Conservation (phyloP, 805 yeast species). For the Debaryomyces castellii region DNA sequence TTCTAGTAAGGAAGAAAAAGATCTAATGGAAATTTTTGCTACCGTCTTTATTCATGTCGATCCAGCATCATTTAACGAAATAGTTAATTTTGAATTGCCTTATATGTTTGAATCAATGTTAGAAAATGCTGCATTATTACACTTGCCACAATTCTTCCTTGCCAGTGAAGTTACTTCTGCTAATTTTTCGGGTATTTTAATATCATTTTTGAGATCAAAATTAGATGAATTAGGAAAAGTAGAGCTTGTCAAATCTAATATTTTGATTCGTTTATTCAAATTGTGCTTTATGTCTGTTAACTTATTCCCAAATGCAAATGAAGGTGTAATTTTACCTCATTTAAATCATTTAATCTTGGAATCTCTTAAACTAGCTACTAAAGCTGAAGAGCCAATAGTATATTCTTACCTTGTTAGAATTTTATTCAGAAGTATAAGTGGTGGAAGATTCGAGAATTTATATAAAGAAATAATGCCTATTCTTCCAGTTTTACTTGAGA, state of each 20-base stretch:
- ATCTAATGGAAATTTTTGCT: slow-evolving; percentile 92
- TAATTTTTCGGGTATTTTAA: slow-evolving; percentile 80
- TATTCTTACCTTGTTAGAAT: slow-evolving; percentile 88
- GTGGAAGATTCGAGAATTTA: slow-evolving; percentile 90
- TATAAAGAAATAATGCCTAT: slow-evolving; percentile 93
- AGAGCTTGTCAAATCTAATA: slow-evolving; percentile 73
- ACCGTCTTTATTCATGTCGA: slow-evolving; percentile 92
- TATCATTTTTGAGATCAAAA: slow-evolving; percentile 71
- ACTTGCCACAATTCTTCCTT: slow-evolving; percentile 88
- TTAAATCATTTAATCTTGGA: slow-evolving; percentile 78
- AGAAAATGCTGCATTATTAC: slow-evolving; percentile 80
- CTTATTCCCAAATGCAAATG: slow-evolving; percentile 83
- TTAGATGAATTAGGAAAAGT: slow-evolving; percentile 78
- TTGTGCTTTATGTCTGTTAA: slow-evolving; percentile 95
- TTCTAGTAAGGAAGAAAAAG: slow-evolving; percentile 90
- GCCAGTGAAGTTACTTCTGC: slow-evolving; percentile 95
- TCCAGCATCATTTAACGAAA: slow-evolving; percentile 93
- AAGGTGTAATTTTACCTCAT: slow-evolving; percentile 84
- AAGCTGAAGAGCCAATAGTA: slow-evolving; percentile 86
- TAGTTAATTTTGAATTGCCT: slow-evolving; percentile 77
- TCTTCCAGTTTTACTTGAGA: slow-evolving; percentile 80
- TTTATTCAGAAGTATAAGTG: slow-evolving; percentile 90
- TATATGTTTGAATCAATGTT: slow-evolving; percentile 76
- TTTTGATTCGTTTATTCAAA: slow-evolving; percentile 83
- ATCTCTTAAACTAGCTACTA: slow-evolving; percentile 74